Evolutionary conservation across 169 alveolate genomes (phyloP), one percentile per base, ranked within the genome.

Genomic region (Plasmodium inui): DNA sequence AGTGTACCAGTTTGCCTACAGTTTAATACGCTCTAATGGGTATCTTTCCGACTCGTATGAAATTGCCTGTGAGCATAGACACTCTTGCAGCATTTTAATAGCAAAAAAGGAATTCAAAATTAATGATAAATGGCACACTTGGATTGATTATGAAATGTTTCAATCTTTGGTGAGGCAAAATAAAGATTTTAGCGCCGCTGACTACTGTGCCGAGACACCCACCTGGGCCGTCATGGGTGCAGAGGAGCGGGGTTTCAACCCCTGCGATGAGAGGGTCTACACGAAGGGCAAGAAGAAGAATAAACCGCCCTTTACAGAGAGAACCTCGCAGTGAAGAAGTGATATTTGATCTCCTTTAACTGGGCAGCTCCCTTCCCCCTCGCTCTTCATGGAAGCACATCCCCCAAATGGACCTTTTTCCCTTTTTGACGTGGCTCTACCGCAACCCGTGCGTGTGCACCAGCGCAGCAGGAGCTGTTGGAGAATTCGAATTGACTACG

Each of bases 21-120:
- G 92, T 30, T 95, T 96, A 53, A 82, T 96, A 17, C 85, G 83
- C 22, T 83, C 94, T 14, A 85, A 93, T 22, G 71, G 57, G 26
- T 89, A 67, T 37, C 74, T 95, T 8, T 53, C 95, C 80, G 91
- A 95, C n/a, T 32, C 86, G 61, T 98, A 98, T 82, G 97, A 92
- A 84, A 92, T 98, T 10, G 98, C 98, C 12, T 97, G 98, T 70
- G 98, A 96, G 79, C 99, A 98, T 93, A 96, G 97, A 82, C 99
- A 98, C 72, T 95, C 98, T 57, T 97, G 98, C 85, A 95, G 98
- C 28, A 97, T 95, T 22, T 93, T 94, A 14, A 84, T 96, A 78
- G 98, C 99, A 2, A 91, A 95, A 72, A 95, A 95, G 37, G 72
- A 96, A 19, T 96, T 93, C 89, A 73, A 83, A 76, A 92, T 95